phyloP scores from a whole-genome alignment of 2,329 filamentous ascomycete species.

The Calonectria pteridis region DNA sequence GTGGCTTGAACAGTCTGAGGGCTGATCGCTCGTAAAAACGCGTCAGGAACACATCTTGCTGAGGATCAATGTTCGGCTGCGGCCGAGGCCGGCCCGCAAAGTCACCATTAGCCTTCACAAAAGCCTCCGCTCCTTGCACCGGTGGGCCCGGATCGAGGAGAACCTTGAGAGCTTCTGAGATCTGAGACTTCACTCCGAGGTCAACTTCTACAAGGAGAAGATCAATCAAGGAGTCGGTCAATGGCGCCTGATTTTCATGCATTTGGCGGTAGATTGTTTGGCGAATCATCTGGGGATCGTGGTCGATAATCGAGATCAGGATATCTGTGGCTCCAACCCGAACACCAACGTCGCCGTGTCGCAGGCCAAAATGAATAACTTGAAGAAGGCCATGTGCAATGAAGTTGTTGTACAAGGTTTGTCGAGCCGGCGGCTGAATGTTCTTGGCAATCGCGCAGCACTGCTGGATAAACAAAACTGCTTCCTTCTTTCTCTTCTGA shows the following conservation, averaged over 20 bases:
- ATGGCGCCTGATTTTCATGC: conserved; percentile 83
- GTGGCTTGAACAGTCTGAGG: conserved; percentile 85
- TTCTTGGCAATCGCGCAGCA: conserved; percentile 96
- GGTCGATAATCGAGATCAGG: conserved; percentile 92
- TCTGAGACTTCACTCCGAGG: conserved; percentile 93
- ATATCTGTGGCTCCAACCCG: conserved; percentile 95
- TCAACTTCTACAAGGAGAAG: conserved; percentile 92
- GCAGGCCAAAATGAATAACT: conserved; percentile 92
- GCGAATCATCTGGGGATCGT: conserved; percentile 94
- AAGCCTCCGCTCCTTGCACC: conserved; percentile 63
- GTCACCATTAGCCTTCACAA: conserved; percentile 76
- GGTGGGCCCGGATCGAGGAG: conserved; percentile 79
- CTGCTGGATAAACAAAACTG: conserved; percentile 95
- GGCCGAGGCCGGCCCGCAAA: conserved; percentile 73
- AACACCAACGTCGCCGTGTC: conserved; percentile 85
- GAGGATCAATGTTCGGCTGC: conserved; percentile 69
- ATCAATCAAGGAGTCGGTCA: conserved; percentile 94
- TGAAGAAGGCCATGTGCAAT: conserved; percentile 87
- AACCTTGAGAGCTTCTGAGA: conserved; percentile 95
- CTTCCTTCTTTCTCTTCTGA: conserved; percentile 86
- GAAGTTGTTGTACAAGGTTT: conserved; percentile 90
- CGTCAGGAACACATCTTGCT: conserved; percentile 87
- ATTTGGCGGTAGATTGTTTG: conserved; percentile 93
- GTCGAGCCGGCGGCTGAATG: conserved; percentile 84
- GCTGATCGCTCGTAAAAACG: conserved; percentile 93